These are phyloP conservation scores for Conringia planisiliqua DNA, from an alignment of 345 rosid species.

Conservation along the genomic window DNA sequence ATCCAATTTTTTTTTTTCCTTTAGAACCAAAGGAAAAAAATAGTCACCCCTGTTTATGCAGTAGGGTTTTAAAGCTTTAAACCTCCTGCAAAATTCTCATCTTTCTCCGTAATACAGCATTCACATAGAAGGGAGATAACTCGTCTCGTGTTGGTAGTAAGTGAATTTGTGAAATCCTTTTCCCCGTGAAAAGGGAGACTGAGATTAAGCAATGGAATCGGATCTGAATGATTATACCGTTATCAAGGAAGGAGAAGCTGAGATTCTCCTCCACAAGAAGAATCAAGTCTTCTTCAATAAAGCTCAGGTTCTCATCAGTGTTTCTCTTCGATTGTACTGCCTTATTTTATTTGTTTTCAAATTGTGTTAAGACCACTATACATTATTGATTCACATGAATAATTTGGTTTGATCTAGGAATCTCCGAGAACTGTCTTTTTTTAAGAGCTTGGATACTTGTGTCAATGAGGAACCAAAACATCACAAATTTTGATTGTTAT, in stretches of 20 bases:
- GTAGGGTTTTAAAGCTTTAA: constrained; percentile 17
- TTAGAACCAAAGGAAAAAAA: not conserved
- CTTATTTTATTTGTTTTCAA: not conserved
- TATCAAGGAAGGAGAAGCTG: constrained; percentile 94
- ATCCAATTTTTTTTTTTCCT: not conserved
- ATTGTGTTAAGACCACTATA: not conserved
- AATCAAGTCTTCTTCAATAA: constrained; percentile 95
- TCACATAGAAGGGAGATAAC: not conserved
- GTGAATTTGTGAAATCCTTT: not conserved
- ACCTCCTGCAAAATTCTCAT: not conserved
- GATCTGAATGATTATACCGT: constrained; percentile 70
- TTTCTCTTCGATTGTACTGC: not conserved
- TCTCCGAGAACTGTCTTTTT: not conserved
- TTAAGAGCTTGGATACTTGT: not conserved
- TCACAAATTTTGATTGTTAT: not conserved
- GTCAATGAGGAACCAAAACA: not conserved
- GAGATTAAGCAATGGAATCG: constrained; percentile 32
- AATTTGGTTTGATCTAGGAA: not conserved
- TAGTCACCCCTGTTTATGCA: not conserved
- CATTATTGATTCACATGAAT: not conserved
- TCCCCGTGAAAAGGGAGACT: not conserved
- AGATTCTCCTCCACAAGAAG: constrained; percentile 88
- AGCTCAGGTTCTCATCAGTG: constrained; percentile 59
- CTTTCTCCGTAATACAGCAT: not conserved
- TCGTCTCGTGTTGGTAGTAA: not conserved